Percentiles rank a stretch among this genome's conserved stretches.
Conservation (phyloP, 176 grass and related monocot genomes). For the Miscanthus lutarioriparius region DNA sequence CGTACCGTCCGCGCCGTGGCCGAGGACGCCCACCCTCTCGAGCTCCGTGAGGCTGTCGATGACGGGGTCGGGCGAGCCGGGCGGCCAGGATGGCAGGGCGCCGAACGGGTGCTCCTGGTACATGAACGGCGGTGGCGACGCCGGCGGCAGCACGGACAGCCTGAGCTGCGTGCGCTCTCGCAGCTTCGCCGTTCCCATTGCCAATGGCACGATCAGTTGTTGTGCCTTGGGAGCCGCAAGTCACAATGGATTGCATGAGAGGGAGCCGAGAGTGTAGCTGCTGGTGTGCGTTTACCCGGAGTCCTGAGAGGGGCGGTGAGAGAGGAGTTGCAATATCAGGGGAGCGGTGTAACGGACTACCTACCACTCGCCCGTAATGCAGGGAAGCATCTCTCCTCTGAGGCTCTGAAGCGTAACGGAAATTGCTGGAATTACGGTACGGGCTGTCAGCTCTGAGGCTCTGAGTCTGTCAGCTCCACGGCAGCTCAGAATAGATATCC, state of each 20-base stretch:
- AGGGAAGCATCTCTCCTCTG: neutral
- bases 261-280: neutral
- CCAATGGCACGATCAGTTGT: neutral
- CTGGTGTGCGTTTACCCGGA: neutral
- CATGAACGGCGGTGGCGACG: neutral
- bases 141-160: conserved; percentile 20
- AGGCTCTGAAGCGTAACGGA: conserved; percentile 7
- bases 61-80: conserved; percentile 3
- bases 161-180: neutral
- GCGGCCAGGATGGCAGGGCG: conserved; percentile 18
- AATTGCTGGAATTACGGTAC: conserved; percentile 22
- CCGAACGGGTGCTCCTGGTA: neutral
- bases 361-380: conserved; percentile 19
- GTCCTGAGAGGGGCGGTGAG: neutral
- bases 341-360: conserved; percentile 22
- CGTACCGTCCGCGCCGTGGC: conserved; percentile 37
- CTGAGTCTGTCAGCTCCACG: neutral
- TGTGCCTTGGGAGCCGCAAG: neutral
- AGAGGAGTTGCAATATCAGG: conserved; percentile 24
- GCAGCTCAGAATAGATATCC: neutral
- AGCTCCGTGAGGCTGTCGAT: conserved; percentile 31
- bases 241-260: neutral
- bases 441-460: neutral
- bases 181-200: neutral
- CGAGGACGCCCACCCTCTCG: conserved; percentile 37